Evolutionary conservation across 108 stramenopile genomes (phyloP).

Genomic region (Cylindrotheca closterium): DNA sequence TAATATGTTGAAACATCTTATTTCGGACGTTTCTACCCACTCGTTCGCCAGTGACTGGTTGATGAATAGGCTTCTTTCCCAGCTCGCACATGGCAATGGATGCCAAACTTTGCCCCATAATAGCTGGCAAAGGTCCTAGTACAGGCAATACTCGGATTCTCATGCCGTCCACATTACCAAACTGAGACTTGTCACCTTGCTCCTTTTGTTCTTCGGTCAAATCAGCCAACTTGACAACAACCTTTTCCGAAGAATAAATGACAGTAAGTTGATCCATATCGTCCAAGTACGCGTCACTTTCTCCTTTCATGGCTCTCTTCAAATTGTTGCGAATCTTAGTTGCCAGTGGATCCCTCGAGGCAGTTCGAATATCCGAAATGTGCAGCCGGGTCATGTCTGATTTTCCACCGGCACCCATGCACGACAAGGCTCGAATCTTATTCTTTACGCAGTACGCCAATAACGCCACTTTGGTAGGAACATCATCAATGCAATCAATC

Average conservation of each 20-base stretch:
- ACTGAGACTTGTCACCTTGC: constrained; percentile 65
- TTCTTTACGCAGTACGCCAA: constrained; percentile 70
- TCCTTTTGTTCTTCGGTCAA: constrained; percentile 90
- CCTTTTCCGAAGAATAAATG: constrained; percentile 91
- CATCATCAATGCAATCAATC: constrained; percentile 98
- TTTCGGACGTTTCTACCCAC: constrained; percentile 76
- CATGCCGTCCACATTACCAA: constrained; percentile 94
- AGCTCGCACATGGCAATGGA: constrained; percentile 87
- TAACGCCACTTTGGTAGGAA: constrained; percentile 94
- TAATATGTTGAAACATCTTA: constrained; percentile 67
- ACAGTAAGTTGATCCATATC: constrained; percentile 72
- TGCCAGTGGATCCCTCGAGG: constrained; percentile 88
- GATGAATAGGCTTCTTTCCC: constrained; percentile 85
- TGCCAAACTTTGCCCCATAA: constrained; percentile 94
- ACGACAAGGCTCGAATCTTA: constrained; percentile 81
- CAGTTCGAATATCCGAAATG: constrained; percentile 84
- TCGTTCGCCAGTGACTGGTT: constrained; percentile 73
- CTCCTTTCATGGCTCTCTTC: constrained; percentile 54
- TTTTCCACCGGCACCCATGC: constrained; percentile 98
- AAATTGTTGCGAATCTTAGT: constrained; percentile 82
- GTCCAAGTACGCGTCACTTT: constrained; percentile 40
- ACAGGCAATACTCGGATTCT: constrained; percentile 97
- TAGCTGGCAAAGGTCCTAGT: constrained; percentile 94
- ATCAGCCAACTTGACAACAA: constrained; percentile 83
- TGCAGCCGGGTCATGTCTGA: constrained; percentile 93